Evolutionary conservation across 768 basidiomycete species (phyloP).

Genomic region (Kwoniella heveanensis): DNA sequence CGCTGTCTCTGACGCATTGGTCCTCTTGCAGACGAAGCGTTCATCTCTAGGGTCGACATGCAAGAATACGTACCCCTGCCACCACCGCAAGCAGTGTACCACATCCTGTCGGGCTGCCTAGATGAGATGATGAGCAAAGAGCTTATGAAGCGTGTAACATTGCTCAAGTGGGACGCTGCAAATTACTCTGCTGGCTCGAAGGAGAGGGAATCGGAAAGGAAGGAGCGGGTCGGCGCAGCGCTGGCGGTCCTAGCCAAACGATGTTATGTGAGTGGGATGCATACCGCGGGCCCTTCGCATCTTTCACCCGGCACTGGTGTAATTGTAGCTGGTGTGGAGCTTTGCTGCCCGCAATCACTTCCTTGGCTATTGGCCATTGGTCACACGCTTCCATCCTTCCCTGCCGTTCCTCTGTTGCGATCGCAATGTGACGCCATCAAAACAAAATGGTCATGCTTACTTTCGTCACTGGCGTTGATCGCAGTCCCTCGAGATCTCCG

Average conservation of each 20-base stretch:
- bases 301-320: background rate
- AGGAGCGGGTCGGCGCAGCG: constrained; percentile 61
- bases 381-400: no score
- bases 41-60: constrained; percentile 95
- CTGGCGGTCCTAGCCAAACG: constrained; percentile 70
- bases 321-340: constrained; percentile 1
- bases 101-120: constrained; percentile 81
- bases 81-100: constrained; percentile 86
- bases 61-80: constrained; percentile 93
- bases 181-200: background rate
- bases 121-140: constrained; percentile 74
- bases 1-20: background rate
- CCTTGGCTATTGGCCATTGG: no score
- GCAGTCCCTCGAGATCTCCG: constrained; percentile 65
- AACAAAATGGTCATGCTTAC: no score
- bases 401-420: no score
- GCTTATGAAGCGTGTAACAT: constrained; percentile 67
- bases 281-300: background rate
- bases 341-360: background rate
- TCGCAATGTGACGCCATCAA: no score
- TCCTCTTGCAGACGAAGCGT: constrained; percentile 72
- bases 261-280: constrained; percentile 68
- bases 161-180: constrained; percentile 44
- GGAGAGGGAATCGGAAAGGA: constrained; percentile 26
- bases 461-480: background rate